Base-by-base conservation (phyloP, 2,329 filamentous ascomycete species). In the Claviceps africana region DNA sequence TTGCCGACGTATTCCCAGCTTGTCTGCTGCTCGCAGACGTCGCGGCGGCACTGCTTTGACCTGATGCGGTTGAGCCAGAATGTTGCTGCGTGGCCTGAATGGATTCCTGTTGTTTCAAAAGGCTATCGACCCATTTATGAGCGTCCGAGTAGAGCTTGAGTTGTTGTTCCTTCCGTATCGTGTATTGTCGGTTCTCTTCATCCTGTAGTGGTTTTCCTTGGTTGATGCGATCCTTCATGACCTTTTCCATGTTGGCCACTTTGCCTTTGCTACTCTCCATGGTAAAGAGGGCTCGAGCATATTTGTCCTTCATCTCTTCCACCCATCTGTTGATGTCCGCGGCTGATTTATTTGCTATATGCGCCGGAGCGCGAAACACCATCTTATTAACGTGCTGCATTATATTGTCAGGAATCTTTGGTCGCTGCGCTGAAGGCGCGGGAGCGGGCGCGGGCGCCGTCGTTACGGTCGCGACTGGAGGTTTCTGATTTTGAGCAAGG, bases 271-370 rank as follows among this genome's bases (percentile, higher is more conserved):
- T 65, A 10, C 57, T 65, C 39, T 79, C 76, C 68, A 80, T 78
- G 2, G 70, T 67, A 56, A 72, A 64, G 6, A 81, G 61, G 0
- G 73, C 75, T 40, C 72, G 65, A 0, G 67, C 65, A 53, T 79
- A 78, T 51, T 68, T 70, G 0, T 67, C 63, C 57, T 72, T 76
- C 33, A 71, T 65, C 1, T 77, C 72, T 8, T 71, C 65, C 2
- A 73, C 60, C 73, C 74, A 79, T 55, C 75, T 75, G 1, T 68
- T 66, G 4, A 69, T 66, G n/a, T 74, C 69, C 0, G 67, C 65
- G 3, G 68, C 65, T 17, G 64, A 59, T 54, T 72, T 73, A 17
- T 73, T 70, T 0, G 64, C 60, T 0, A 76, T 51, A n/a, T 67
- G 62, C 1, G 68, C 58, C 1, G 74, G 74, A 1, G 72, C 63